Base-by-base conservation (phyloP, 2,329 filamentous ascomycete species). In the Diaporthe humulicola region DNA sequence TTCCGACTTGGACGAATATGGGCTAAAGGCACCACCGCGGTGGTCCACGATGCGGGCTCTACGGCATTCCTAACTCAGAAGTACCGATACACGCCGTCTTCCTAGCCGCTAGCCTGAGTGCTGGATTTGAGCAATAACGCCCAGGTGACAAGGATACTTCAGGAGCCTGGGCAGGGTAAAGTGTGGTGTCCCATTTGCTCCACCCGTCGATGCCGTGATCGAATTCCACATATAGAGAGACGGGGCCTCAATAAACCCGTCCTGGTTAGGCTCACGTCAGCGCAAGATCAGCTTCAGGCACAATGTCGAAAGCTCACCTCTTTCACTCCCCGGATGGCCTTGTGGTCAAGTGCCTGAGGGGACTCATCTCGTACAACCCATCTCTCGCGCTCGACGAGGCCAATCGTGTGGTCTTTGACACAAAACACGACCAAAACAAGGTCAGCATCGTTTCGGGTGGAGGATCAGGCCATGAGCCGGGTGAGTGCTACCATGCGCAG, bases 391-490 rank as follows among this genome's bases (percentile, higher is more conserved):
- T 90, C 1, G 88, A 90, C 76, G 85, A 87, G 77, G 79, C 84
- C 73, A 89, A 90, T 80, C 83, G 87, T 25, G 87, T 90, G 42
- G 86, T 90, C 54, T 89, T 85, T 73, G 85, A 90, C 79, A 86
- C 86, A 1, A 79, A 81, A 12, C 82, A 87, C 74, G 81, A 87
- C 76, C 82, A 78, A 56, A 83, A 84, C 36, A 86, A 85, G 28
- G 88, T 90, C 73, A 85, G 84, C 78, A 82, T 90, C 80, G 86
- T 90, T 80, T 87, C 86, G 33, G 88, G 88, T n/a, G 88, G 88
- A 28, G 88, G 88, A 52, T 90, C 89, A 0, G 89, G 89, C 58
- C 89, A 90, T 81, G 90, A 92, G 78, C 90, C 90, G 17, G 28
- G 70, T 72, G 28, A 64, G 64, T 52, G 22, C 22, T 1, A 25